These are phyloP conservation scores for Papiliotrema laurentii DNA, from an alignment of 1,284 basidiomycete species.

Conservation along the genomic window DNA sequence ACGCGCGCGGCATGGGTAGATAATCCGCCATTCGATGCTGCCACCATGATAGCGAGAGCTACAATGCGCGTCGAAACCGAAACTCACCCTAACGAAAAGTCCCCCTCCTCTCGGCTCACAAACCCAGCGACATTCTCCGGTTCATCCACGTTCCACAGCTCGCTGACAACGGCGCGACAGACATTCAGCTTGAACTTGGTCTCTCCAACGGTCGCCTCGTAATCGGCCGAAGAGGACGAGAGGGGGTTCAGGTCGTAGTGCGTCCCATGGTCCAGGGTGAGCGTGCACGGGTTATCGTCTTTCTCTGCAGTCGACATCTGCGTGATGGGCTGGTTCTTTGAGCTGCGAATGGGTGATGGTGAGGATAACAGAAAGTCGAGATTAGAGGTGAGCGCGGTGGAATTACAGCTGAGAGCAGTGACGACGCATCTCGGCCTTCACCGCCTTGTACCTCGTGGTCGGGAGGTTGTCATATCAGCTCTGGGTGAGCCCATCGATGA, in stretches of 20 bases:
- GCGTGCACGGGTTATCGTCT: conserved; percentile 27
- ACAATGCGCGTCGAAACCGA: background rate
- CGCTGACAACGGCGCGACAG: conserved; percentile 41
- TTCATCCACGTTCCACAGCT: conserved; percentile 42
- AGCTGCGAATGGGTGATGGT: too few species aligned
- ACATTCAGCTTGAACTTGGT: conserved; percentile 43
- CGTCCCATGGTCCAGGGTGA: conserved; percentile 42
- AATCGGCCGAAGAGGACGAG: conserved; percentile 31
- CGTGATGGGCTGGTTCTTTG: too few species aligned
- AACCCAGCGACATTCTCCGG: conserved; percentile 39
- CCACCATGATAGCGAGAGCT: background rate
- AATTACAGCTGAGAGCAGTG: too few species aligned
- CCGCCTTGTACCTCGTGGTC: too few species aligned
- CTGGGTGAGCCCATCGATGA: too few species aligned
- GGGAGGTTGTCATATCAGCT: too few species aligned
- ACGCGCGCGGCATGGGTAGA: background rate
- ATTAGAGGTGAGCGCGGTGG: too few species aligned
- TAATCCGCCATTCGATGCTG: background rate
- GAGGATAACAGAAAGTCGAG: too few species aligned
- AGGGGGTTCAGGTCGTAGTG: conserved; percentile 44
- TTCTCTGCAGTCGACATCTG: background rate
- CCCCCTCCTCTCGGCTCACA: conserved; percentile 27
- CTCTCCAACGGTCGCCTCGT: conserved; percentile 28
- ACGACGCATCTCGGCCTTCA: too few species aligned
- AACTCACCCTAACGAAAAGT: conserved; percentile 42